Conservation (phyloP, 768 basidiomycete species). For the Suillus brevipes region DNA sequence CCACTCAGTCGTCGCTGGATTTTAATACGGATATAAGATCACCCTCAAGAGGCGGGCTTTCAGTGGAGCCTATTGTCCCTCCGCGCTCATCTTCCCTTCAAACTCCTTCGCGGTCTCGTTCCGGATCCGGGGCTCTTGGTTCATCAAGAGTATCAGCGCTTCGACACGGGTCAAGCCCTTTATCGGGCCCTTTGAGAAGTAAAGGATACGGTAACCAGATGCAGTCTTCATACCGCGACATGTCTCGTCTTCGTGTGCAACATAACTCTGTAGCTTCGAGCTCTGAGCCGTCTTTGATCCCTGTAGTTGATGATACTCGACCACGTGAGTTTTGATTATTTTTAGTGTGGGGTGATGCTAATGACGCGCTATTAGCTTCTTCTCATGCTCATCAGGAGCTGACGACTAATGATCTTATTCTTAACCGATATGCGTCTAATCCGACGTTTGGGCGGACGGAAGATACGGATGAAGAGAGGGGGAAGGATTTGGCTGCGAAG, state of each 20-base stretch:
- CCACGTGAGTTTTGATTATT: conserved; percentile 41
- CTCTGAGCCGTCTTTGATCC: conserved; percentile 80
- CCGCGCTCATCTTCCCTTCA: conserved; percentile 34
- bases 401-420: conserved; percentile 48
- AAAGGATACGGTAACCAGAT: conserved; percentile 37
- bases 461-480: conserved; percentile 63
- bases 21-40: conserved; percentile 30
- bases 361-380: conserved; percentile 9
- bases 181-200: conserved; percentile 47
- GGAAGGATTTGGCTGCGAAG: conserved; percentile 68
- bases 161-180: conserved; percentile 43
- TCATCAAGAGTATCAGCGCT: conserved; percentile 36
- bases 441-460: conserved; percentile 41
- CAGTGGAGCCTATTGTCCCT: conserved; percentile 30
- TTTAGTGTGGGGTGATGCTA: conserved; percentile 20
- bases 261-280: conserved; percentile 74
- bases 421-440: conserved; percentile 45
- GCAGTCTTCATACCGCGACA: conserved; percentile 41
- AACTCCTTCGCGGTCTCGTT: conserved; percentile 31
- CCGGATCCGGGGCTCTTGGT: conserved; percentile 29
- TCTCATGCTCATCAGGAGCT: conserved; percentile 56
- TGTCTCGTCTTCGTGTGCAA: conserved; percentile 55
- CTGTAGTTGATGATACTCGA: conserved; percentile 49
- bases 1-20: conserved; percentile 25
- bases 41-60: conserved; percentile 54